Base-by-base conservation (phyloP, 306 rosid species). In the Sesbania bispinosa region DNA sequence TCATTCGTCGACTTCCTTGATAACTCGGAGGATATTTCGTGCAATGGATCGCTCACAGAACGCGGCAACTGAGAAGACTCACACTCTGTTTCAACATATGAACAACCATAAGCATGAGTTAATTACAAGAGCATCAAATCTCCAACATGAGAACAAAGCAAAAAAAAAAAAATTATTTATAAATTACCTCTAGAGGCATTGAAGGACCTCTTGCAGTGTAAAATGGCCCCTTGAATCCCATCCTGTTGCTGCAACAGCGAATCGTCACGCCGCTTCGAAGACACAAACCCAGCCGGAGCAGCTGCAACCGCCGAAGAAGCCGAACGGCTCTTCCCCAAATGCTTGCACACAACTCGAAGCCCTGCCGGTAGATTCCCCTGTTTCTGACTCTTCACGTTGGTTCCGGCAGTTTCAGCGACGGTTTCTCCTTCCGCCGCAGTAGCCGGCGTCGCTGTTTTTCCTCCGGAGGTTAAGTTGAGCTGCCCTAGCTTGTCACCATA, bases 201-300 rank as follows among this genome's bases (percentile, higher is more conserved):
- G 88, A 95, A 95, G 64, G 99, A 91, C 13, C 90, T 86, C 80
- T 95, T 95, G 88, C 99, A 95, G 64, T 95, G 99, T 47, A 95
- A 80, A 68, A 95, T 95, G 73, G 99, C 99, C 43, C 99, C 85
- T 61, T 95, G 99, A 78, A 95, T 95, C 16, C 93, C 96, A 73
- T 95, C 99, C 71, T 95, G 97, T 41, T 95, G 99, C 81, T 89
- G 96, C 76, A 91, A 70, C 32, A 95, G 87, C 1, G 99, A 95
- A 64, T 95, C 99, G 38, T 95, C 97, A 11, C 92, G 84, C 36
- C 97, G 83, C 67, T 80, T 77, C 0, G 97, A 77, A 6, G 85
- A 67, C 33, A 76, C 78, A 0, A 53, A 53, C 14, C 71, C 85
- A 6, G 90, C 2, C 2, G 96, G 89, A 27, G 82, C 86, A 2